A percentile compares a stretch with the other conserved stretches of the same genome.
These are phyloP conservation scores for Boletus barrowsii DNA, from an alignment of 768 basidiomycete species.

Conservation along the genomic window DNA sequence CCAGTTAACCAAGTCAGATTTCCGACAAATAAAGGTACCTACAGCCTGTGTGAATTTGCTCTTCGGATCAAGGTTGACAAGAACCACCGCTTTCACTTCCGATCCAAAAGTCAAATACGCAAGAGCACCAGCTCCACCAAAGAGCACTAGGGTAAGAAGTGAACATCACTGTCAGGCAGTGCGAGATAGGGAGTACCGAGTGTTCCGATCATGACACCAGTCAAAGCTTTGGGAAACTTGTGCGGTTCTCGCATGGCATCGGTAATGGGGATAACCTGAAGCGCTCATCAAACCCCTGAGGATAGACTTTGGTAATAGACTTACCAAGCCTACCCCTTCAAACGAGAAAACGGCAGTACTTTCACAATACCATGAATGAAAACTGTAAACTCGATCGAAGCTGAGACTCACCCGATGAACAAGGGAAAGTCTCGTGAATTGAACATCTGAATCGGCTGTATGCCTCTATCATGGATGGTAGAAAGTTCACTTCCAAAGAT, in stretches of 20 bases:
- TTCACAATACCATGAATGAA: slow-evolving; percentile 8
- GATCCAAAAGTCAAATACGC: slow-evolving; percentile 88
- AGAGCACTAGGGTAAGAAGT: slow-evolving; percentile 52
- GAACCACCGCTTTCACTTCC: slow-evolving; percentile 86
- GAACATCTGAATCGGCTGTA: slow-evolving; percentile 81
- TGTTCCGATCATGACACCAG: slow-evolving; percentile 88
- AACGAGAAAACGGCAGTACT: slow-evolving; percentile 98
- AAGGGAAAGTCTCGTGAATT: slow-evolving; percentile 88
- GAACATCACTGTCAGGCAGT: neutral
- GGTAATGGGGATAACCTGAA: slow-evolving; percentile 89
- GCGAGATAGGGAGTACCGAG: slow-evolving; percentile 44
- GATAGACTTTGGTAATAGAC: slow-evolving; percentile 18
- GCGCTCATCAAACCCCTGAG: neutral
- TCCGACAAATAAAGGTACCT: slow-evolving; percentile 30
- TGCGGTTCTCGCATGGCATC: slow-evolving; percentile 95
- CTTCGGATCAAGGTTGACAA: slow-evolving; percentile 85
- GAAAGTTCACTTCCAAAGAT: slow-evolving; percentile 84
- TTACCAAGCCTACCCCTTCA: slow-evolving; percentile 90
- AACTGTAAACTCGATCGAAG: neutral
- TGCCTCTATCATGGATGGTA: slow-evolving; percentile 63
- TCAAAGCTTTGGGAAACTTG: slow-evolving; percentile 86
- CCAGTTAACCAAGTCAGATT: neutral
- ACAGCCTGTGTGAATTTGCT: slow-evolving; percentile 88
- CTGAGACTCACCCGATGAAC: slow-evolving; percentile 72
- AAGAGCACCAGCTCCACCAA: slow-evolving; percentile 83